Evolutionary conservation across 805 yeast species (phyloP).

Genomic region (Candida odintsovae): DNA sequence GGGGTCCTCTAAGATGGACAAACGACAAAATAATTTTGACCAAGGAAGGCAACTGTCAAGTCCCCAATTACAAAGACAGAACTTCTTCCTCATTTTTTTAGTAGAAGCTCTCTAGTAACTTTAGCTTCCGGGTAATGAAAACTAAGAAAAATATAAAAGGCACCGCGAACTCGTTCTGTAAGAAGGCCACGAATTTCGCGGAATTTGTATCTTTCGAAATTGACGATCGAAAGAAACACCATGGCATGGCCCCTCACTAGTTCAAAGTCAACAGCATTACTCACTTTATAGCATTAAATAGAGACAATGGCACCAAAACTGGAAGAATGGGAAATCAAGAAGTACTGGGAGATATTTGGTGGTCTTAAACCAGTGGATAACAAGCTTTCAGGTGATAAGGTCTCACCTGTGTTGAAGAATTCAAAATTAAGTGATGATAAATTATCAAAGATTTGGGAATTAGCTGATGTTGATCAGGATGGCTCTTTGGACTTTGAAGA

Average conservation of each 20-base stretch:
- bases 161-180: neutral
- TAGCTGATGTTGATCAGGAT: slow-evolving; percentile 90
- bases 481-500: slow-evolving; percentile 94
- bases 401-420: slow-evolving; percentile 80
- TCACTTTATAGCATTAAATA: neutral
- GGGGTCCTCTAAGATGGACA: too few relatives aligned
- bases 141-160: too few relatives aligned
- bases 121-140: too few relatives aligned
- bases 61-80: too few relatives aligned
- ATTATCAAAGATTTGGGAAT: slow-evolving; percentile 81
- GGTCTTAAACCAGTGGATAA: slow-evolving; percentile 81
- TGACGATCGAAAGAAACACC: neutral
- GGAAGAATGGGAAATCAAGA: slow-evolving; percentile 93
- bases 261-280: neutral
- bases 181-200: neutral
- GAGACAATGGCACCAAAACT: slow-evolving; percentile 46
- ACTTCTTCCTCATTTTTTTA: too few relatives aligned
- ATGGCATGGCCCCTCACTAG: neutral
- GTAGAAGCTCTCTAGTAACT: too few relatives aligned
- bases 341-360: slow-evolving; percentile 96
- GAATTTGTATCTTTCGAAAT: neutral
- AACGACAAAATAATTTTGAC: too few relatives aligned
- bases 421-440: slow-evolving; percentile 77
- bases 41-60: too few relatives aligned
- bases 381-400: slow-evolving; percentile 78